Conservation (phyloP, 164 flowering plant genomes). For the Vitis vinifera region ASM3070453v1 NC_081823.1:21688501-21689000, state of each 20-base stretch:
- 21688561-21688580: conserved; percentile 73
- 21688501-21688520: conserved; percentile 97
- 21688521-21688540: conserved; percentile 86
- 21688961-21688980: conserved; percentile 83
- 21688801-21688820: too few relatives aligned
- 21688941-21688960: conserved; percentile 54
- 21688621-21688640: conserved; percentile 94
- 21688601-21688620: conserved; percentile 82
- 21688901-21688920: conserved; percentile 87
- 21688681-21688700: conserved; percentile 90
- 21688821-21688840: conserved; percentile 47
- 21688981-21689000: conserved; percentile 65
- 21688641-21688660: conserved; percentile 92
- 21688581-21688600: conserved; percentile 71
- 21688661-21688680: conserved; percentile 77
- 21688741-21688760: conserved; percentile 92
- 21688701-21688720: conserved; percentile 78
- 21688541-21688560: conserved; percentile 82
- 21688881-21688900: conserved; percentile 89
- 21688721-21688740: conserved; percentile 99
- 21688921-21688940: conserved; percentile 75
- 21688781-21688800: too few relatives aligned
- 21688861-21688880: conserved; percentile 64
- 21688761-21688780: too few relatives aligned
- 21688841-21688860: conserved; percentile 86